A percentile compares a stretch with the other conserved stretches of the same genome.
Conservation (phyloP, 2,329 filamentous ascomycete genomes). For the Bisporella sp. region DNA sequence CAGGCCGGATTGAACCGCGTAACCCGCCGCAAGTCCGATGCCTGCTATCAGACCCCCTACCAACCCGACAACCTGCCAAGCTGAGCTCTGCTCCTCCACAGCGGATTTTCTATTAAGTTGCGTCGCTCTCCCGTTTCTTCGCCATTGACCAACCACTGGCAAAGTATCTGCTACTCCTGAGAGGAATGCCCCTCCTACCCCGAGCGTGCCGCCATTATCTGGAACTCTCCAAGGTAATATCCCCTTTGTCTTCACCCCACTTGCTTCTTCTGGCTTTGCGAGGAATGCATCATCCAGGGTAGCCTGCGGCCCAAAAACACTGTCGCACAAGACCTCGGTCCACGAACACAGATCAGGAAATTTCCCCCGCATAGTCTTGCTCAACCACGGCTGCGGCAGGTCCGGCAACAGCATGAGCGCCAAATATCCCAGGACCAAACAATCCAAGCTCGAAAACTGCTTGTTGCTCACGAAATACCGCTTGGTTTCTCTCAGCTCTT, state of each 20-base stretch:
- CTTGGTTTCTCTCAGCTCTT: slow-evolving; percentile 51
- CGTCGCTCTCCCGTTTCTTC: slow-evolving; percentile 21
- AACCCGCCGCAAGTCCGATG: slow-evolving; percentile 24
- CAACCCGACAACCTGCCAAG: slow-evolving; percentile 16
- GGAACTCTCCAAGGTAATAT: slow-evolving; percentile 25
- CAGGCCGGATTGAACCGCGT: slow-evolving; percentile 26
- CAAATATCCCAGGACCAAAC: slow-evolving; percentile 73
- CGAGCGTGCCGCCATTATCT: slow-evolving; percentile 19
- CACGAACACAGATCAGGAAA: slow-evolving; percentile 37
- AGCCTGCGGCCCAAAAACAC: slow-evolving; percentile 32
- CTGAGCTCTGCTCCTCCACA: slow-evolving; percentile 12
- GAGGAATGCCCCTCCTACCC: slow-evolving; percentile 21
- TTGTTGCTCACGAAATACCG: slow-evolving; percentile 46
- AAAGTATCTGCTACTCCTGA: slow-evolving; percentile 22
- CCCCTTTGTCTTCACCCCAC: slow-evolving; percentile 5
- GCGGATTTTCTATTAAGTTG: slow-evolving; percentile 17
- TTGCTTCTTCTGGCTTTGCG: not conserved
- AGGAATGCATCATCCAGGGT: slow-evolving; percentile 20
- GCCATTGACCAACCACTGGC: slow-evolving; percentile 21
- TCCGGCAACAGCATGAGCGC: slow-evolving; percentile 60
- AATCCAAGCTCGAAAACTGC: slow-evolving; percentile 63
- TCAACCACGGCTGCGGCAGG: slow-evolving; percentile 56
- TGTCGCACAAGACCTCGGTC: slow-evolving; percentile 31
- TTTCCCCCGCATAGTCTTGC: slow-evolving; percentile 45
- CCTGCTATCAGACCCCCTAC: slow-evolving; percentile 22